These are phyloP conservation scores for Talaromyces proteolyticus DNA, from an alignment of 495 filamentous ascomycete genomes.

Conservation along the genomic window DNA sequence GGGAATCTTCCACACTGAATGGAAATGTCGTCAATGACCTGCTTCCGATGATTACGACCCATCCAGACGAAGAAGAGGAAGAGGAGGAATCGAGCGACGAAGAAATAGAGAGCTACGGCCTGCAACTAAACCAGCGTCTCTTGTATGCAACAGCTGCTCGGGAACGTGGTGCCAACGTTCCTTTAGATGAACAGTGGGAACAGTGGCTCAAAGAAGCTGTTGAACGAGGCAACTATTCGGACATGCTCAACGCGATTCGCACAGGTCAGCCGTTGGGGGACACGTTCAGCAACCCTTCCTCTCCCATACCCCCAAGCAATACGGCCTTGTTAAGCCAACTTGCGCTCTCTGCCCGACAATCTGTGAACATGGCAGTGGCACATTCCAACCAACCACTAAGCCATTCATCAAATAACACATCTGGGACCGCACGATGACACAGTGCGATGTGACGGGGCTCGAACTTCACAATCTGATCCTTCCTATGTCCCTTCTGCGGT, in stretches of 20 bases:
- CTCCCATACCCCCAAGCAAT: slow-evolving; percentile 11
- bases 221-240: slow-evolving; percentile 48
- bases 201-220: slow-evolving; percentile 80
- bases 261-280: slow-evolving; percentile 29
- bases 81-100: slow-evolving; percentile 57
- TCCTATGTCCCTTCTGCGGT: not conserved
- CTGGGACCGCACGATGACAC: slow-evolving; percentile 16
- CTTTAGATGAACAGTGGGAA: slow-evolving; percentile 76
- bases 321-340: slow-evolving; percentile 1
- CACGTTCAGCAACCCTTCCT: slow-evolving; percentile 18
- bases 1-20: slow-evolving; percentile 8
- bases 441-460: not conserved
- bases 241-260: slow-evolving; percentile 37
- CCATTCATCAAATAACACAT: slow-evolving; percentile 16
- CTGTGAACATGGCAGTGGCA: not conserved
- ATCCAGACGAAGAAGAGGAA: slow-evolving; percentile 25
- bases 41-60: not conserved
- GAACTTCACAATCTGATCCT: not conserved
- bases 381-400: slow-evolving; percentile 11
- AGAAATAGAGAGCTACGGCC: slow-evolving; percentile 64
- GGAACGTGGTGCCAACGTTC: slow-evolving; percentile 55
- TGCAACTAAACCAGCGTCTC: slow-evolving; percentile 68
- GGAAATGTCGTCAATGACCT: not conserved
- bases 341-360: slow-evolving; percentile 2
- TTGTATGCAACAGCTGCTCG: slow-evolving; percentile 60